Evolutionary conservation across 2,329 filamentous ascomycete species (phyloP).

Genomic region (Colletotrichum cordylinicola): DNA sequence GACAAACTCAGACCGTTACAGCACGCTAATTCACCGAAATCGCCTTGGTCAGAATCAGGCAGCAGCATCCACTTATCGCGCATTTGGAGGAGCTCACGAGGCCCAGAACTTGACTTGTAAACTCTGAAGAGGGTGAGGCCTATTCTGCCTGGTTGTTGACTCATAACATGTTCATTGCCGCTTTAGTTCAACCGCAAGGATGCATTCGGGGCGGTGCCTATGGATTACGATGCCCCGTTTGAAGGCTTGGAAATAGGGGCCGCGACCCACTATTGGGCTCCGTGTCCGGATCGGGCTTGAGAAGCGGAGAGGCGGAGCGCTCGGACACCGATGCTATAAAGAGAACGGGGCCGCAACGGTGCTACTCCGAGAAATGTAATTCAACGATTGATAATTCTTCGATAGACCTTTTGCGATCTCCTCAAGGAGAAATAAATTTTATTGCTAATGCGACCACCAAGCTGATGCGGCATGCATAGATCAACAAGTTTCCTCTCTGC

Average conservation of each 20-base stretch:
- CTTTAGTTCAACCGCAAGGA: background rate
- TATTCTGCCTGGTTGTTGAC: background rate
- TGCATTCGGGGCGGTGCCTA: background rate
- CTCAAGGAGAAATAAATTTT: accelerated
- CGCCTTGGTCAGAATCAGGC: background rate
- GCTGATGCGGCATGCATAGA: accelerated
- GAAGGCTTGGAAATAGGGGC: accelerated
- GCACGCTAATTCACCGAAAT: background rate
- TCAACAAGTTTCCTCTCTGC: background rate
- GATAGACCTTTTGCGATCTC: background rate
- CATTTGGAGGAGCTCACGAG: background rate
- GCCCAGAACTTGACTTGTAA: background rate
- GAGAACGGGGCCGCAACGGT: too few species aligned
- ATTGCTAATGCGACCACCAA: accelerated
- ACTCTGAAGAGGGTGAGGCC: background rate
- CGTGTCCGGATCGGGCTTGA: background rate
- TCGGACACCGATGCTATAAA: background rate
- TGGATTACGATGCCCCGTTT: accelerated
- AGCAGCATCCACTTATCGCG: background rate
- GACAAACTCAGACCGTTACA: background rate
- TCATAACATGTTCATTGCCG: background rate
- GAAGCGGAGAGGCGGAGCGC: background rate
- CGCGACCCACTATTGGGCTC: background rate
- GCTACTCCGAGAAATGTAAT: background rate
- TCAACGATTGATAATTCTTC: background rate